Base-by-base conservation (phyloP, 768 basidiomycete genomes). In the Boletus reticulatus region DNA sequence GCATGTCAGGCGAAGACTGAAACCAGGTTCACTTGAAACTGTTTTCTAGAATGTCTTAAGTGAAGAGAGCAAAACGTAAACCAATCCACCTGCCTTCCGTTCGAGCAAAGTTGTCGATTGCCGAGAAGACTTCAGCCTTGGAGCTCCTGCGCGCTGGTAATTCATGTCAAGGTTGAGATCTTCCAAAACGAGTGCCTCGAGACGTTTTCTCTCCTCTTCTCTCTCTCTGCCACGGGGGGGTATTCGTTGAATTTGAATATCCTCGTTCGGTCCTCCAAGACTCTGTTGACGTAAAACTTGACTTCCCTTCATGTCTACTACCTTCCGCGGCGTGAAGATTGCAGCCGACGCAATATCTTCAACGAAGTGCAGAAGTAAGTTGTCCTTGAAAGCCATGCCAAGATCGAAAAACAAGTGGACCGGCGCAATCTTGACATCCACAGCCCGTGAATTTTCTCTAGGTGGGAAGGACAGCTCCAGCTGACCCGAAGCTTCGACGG, bases 321-420 rank as follows among this genome's bases (percentile, higher is more conserved):
- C 39, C 41, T 48, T 58, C 52, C 19, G 58, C 16, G 55, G 37
- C 8, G 27, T 44, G 52, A 66, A 62, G 8, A 63, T 55, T 22
- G 56, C 32, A 20, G 63, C 51, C 1, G 58, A 66, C n/a, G 67
- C 59, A 36, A 79, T 38, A 14, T 80, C 78, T 10, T 82, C 75
- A 42, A 87, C 38, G 58, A 88, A 88, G 0, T 70, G 64, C 34
- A 82, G 64, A 43, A 77, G 71, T 56, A 68, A 75, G 48, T 56
- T 63, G 61, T 72, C 60, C 55, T 74, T 65, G 48, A 82, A 60
- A 19, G 77, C 60, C 52, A 74, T 67, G 34, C 71, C 79, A 44
- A 92, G 72, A 67, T 95, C 92, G 27, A 90, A 49, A 64, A 92
- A 91, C n/a, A 89, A 41, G 63, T 94, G 92, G 11, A 95, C 62